Evolutionary conservation across 169 alveolate genomes (phyloP).

Genomic region (Plasmodium coatneyi): DNA sequence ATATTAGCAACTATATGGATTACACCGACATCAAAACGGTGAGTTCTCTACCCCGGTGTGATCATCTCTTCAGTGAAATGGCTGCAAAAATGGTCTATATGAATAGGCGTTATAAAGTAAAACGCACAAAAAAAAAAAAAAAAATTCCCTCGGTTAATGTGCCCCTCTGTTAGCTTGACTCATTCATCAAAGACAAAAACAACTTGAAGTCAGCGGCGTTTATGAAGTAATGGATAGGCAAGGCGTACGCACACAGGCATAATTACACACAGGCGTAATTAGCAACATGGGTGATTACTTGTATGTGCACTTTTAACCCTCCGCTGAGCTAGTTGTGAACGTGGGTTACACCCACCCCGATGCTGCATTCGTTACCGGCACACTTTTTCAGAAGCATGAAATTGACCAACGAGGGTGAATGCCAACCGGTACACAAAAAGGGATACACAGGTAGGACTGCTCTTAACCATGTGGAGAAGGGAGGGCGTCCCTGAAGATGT

Average conservation of each 20-base stretch:
- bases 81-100: neutral
- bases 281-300: neutral
- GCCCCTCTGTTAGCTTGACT: constrained; percentile 38
- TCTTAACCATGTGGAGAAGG: neutral
- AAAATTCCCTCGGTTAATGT: neutral
- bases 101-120: neutral
- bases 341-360: neutral
- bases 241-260: neutral
- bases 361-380: neutral
- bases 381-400: constrained; percentile 16
- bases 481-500: neutral
- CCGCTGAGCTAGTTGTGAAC: neutral
- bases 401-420: constrained; percentile 9
- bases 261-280: neutral
- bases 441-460: constrained; percentile 6
- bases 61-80: neutral
- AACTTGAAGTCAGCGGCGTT: constrained; percentile 15
- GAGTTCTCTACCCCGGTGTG: neutral
- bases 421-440: neutral
- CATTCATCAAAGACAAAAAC: constrained; percentile 54
- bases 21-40: constrained; percentile 70
- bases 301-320: neutral
- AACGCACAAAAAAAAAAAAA: neutral
- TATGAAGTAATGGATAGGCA: constrained; percentile 4
- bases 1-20: constrained; percentile 30